A percentile compares a stretch with the other conserved stretches of the same genome.
These are phyloP conservation scores for Penicillium glabrum DNA, from an alignment of 2,329 filamentous ascomycete species.

Conservation along the genomic window DNA sequence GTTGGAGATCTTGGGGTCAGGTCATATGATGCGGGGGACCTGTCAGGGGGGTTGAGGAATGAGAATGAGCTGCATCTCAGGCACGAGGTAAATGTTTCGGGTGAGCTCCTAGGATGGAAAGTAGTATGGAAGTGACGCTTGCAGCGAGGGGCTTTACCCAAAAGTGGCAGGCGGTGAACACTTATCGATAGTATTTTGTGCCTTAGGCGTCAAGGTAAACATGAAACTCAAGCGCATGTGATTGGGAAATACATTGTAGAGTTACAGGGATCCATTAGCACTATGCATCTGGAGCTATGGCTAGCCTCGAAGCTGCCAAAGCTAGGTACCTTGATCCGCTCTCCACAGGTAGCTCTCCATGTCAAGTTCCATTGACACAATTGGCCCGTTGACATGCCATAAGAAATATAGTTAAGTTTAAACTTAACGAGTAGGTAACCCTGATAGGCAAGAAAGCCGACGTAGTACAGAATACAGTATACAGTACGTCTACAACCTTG, in stretches of 20 bases:
- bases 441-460: neutral
- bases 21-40: neutral
- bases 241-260: neutral
- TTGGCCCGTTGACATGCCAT: neutral
- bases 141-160: slow-evolving; percentile 18
- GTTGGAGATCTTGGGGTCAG: neutral
- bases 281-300: neutral
- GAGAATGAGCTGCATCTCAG: neutral
- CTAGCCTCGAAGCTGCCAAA: neutral
- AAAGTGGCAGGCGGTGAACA: slow-evolving; percentile 14
- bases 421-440: neutral
- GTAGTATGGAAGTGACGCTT: slow-evolving; percentile 17
- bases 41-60: neutral
- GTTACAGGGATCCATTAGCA: neutral
- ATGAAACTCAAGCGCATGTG: neutral
- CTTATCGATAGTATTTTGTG: slow-evolving; percentile 19
- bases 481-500: too few species aligned
- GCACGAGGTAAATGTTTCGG: slow-evolving; percentile 1
- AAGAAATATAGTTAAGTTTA: neutral
- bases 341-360: neutral
- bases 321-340: neutral
- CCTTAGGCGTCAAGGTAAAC: neutral
- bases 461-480: neutral
- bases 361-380: neutral
- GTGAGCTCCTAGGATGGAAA: slow-evolving; percentile 1